Evolutionary conservation across 768 basidiomycete genomes (phyloP).

Genomic region (Omphalotus guepiniiformis): DNA sequence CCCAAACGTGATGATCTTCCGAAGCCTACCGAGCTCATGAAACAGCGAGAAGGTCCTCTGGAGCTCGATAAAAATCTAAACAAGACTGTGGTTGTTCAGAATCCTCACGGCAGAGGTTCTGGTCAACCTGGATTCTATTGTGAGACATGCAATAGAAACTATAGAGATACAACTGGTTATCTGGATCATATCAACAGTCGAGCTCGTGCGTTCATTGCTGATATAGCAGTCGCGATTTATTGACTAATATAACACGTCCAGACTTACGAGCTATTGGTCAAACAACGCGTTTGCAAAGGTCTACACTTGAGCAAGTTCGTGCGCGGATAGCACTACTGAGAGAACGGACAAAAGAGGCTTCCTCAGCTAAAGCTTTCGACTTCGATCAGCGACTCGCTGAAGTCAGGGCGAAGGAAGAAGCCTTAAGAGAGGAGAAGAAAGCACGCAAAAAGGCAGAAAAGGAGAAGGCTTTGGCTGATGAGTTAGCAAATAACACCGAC

Average conservation of each 20-base stretch:
- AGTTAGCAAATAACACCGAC: constrained; percentile 43
- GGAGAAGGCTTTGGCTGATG: constrained; percentile 64
- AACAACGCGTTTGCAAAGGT: constrained; percentile 86
- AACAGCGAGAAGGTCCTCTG: constrained; percentile 77
- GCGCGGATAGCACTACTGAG: constrained; percentile 84
- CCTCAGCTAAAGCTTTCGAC: constrained; percentile 87
- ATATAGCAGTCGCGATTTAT: constrained; percentile 1
- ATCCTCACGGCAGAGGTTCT: constrained; percentile 74
- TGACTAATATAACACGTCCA: constrained; percentile 26
- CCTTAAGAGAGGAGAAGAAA: constrained; percentile 68
- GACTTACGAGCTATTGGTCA: constrained; percentile 95
- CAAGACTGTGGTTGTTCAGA: constrained; percentile 94
- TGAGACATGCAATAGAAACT: constrained; percentile 84
- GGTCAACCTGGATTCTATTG: constrained; percentile 95
- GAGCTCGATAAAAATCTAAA: constrained; percentile 93
- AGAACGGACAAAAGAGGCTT: constrained; percentile 80
- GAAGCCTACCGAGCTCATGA: constrained; percentile 90
- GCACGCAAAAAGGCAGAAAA: constrained; percentile 76
- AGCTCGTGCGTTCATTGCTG: constrained; percentile 60
- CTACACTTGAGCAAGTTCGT: constrained; percentile 90
- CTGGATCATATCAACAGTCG: constrained; percentile 95
- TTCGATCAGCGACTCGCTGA: constrained; percentile 87
- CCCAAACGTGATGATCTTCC: constrained; percentile 71
- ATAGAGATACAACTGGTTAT: constrained; percentile 92
- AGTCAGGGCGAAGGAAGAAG: constrained; percentile 68